Conservation (phyloP, 495 filamentous ascomycete species). For the Neurospora discreta region DNA sequence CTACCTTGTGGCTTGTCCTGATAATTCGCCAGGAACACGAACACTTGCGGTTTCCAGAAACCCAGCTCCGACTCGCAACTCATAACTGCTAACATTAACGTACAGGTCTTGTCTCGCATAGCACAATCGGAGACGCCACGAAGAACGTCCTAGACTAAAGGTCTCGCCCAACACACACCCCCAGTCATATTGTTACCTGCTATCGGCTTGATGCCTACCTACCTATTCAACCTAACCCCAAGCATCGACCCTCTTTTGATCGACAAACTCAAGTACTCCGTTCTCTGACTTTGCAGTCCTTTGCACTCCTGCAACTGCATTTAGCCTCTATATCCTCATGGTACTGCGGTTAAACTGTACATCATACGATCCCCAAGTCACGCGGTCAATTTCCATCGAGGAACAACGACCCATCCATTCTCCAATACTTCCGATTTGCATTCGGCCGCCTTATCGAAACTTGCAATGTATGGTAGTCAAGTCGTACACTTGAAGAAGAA, state of each 20-base stretch:
- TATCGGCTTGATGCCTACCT: not conserved
- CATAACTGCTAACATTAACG: not conserved
- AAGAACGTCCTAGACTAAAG: too few species aligned
- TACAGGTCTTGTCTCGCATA: not conserved
- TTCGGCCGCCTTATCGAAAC: too few species aligned
- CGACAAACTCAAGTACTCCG: not conserved
- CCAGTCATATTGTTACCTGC: not conserved
- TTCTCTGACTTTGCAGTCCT: not conserved
- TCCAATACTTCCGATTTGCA: not conserved
- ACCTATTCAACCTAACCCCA: not conserved
- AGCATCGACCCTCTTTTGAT: not conserved
- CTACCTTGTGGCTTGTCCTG: not conserved
- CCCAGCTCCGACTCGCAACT: not conserved
- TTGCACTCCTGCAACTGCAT: not conserved
- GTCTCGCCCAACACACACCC: not conserved
- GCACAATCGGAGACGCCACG: not conserved
- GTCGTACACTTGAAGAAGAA: not conserved
- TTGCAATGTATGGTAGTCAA: too few species aligned
- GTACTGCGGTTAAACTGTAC: not conserved
- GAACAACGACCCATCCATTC: not conserved
- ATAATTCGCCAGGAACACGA: not conserved
- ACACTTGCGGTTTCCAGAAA: not conserved
- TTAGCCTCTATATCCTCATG: not conserved
- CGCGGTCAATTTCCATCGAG: not conserved
- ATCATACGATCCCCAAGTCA: not conserved